These are phyloP conservation scores for Pugionium cornutum DNA, from an alignment of 345 rosid species.

Conservation along the genomic window DNA sequence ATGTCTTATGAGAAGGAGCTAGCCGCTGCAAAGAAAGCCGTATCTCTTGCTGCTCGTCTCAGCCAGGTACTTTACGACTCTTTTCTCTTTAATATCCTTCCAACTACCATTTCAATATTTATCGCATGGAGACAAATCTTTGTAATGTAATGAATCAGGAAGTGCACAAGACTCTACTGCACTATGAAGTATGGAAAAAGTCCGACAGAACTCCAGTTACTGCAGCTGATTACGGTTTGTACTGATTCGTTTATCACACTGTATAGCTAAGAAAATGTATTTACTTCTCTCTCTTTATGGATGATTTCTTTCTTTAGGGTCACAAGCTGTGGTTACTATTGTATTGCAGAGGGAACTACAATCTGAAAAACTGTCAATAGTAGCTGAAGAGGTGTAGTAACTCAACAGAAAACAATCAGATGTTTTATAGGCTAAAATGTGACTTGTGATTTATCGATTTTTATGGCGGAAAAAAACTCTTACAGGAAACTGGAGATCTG, in stretches of 20 bases:
- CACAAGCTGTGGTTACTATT: slow-evolving; percentile 85
- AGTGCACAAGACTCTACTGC: slow-evolving; percentile 72
- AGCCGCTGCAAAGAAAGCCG: slow-evolving; percentile 64
- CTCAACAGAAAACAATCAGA: neutral
- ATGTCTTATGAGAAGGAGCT: slow-evolving; percentile 36
- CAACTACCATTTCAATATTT: no score
- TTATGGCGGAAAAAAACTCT: neutral
- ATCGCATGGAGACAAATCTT: neutral
- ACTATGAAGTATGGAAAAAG: slow-evolving; percentile 74
- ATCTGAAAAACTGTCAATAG: slow-evolving; percentile 61
- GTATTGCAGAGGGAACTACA: slow-evolving; percentile 71
- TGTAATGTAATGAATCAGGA: slow-evolving; percentile 47
- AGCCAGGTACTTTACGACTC: slow-evolving; percentile 50
- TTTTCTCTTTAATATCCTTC: neutral
- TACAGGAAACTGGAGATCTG: slow-evolving; percentile 82
- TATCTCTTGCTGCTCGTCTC: slow-evolving; percentile 76
- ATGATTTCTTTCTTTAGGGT: slow-evolving; percentile 48
- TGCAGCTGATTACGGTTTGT: slow-evolving; percentile 87
- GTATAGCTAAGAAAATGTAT: neutral
- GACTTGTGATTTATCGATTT: neutral
- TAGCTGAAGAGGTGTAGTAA: slow-evolving; percentile 83
- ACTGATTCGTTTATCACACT: neutral
- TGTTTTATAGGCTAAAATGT: neutral
- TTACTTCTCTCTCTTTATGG: neutral
- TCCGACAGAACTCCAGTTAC: slow-evolving; percentile 79